Evolutionary conservation across 768 basidiomycete species (phyloP), one percentile per base, ranked within the genome.

Genomic region (Leccinum imitatum): DNA sequence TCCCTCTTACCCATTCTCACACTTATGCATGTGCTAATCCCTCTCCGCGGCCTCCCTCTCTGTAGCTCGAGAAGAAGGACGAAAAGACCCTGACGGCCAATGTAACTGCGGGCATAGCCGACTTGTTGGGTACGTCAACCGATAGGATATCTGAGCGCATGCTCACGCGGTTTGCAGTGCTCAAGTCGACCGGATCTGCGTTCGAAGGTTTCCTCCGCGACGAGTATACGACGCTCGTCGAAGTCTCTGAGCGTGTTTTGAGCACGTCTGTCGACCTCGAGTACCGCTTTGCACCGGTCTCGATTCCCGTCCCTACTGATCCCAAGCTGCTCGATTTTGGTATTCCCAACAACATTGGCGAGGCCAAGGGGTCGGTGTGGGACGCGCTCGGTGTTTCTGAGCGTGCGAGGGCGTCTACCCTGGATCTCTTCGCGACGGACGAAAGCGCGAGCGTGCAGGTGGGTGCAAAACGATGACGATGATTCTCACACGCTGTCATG

Each of bases 361-460:
- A 74, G 5, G 67, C 70, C 19, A 77, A 76, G 21, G 86, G 87
- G 1, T 75, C 78, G 19, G 76, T 85, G 3, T 89, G 87, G 84
- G 86, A 89, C 60, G 80, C 78, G 35, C 77, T 79, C 1, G 79
- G 83, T 7, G 79, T 88, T 3, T 78, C 75, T 7, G 71, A 75
- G 9, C 73, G 69, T 10, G 90, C 87, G 41, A 82, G 87, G 57
- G 73, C 75, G 47, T 79, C 83, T 1, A 95, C 93, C 23, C 75
- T 98, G 39, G 85, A 93, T 60, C 75, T 86, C 1, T 98, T 98
- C 70, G 93, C 94, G 4, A 74, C 77, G 33, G 93, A 98, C 66
- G 89, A 95, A 67, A 94, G 92, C 68, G 93, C 91, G 9, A 93
- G 91, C 64, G 94, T 97, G 3, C 93, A 95, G 84, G 93, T 91